A percentile compares a stretch with the other conserved stretches of the same genome.
Conservation (phyloP, 2,329 filamentous ascomycete species). For the Tolypocladium cylindrosporum region DNA sequence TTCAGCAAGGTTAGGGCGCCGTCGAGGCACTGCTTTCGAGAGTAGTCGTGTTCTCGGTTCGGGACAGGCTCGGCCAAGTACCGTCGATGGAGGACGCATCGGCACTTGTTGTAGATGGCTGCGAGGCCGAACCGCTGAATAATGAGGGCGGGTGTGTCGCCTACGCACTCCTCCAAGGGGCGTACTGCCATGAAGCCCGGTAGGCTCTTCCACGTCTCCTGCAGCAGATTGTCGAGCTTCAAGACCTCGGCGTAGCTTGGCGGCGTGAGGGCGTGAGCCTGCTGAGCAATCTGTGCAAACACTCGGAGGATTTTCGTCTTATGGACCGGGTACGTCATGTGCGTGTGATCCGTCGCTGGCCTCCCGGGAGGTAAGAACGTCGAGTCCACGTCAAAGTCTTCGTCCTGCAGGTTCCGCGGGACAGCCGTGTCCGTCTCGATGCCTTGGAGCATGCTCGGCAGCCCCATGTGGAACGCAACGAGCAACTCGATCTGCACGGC, state of each 20-base stretch:
- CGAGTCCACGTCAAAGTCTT: slow-evolving; percentile 50
- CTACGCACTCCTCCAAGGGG: slow-evolving; percentile 37
- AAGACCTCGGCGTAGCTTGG: slow-evolving; percentile 40
- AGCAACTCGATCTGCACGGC: slow-evolving; percentile 51
- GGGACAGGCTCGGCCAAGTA: slow-evolving; percentile 35
- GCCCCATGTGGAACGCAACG: slow-evolving; percentile 56
- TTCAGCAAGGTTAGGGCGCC: slow-evolving; percentile 36
- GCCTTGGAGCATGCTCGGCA: slow-evolving; percentile 55
- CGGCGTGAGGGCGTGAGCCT: slow-evolving; percentile 37
- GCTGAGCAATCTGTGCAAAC: slow-evolving; percentile 38
- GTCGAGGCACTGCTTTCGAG: slow-evolving; percentile 38
- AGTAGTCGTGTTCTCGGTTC: slow-evolving; percentile 38
- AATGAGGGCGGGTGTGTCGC: slow-evolving; percentile 33
- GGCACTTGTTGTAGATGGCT: slow-evolving; percentile 42
- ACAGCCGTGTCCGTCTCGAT: slow-evolving; percentile 53
- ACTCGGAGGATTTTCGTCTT: slow-evolving; percentile 37
- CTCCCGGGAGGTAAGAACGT: slow-evolving; percentile 44
- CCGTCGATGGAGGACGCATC: slow-evolving; percentile 45
- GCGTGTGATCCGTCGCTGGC: slow-evolving; percentile 49
- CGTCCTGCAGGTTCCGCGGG: slow-evolving; percentile 54
- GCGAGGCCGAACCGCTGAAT: slow-evolving; percentile 44
- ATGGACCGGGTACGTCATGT: slow-evolving; percentile 43
- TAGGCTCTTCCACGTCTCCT: slow-evolving; percentile 33
- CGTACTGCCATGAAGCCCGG: slow-evolving; percentile 38
- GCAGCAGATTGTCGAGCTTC: slow-evolving; percentile 33